Evolutionary conservation across 306 rosid genomes (phyloP).

Genomic region (Psophocarpus tetragonolobus): DNA sequence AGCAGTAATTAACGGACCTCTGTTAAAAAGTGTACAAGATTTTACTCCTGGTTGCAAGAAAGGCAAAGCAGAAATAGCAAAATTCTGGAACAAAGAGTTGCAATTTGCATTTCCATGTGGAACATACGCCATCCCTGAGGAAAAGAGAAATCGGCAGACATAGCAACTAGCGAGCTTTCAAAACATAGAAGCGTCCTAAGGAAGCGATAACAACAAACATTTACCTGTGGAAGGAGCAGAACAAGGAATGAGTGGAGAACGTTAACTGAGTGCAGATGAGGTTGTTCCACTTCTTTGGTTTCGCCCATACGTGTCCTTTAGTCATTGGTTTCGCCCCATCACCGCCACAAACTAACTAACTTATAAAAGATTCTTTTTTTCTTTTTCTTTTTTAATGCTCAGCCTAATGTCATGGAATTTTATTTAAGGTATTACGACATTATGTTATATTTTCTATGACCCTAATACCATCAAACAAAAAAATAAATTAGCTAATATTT

Average conservation of each 20-base stretch:
- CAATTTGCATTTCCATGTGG: conserved; percentile 44
- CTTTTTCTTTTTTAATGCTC: not conserved
- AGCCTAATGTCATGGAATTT: not conserved
- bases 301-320: not conserved
- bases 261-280: conserved; percentile 17
- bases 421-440: too few relatives aligned
- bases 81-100: conserved; percentile 40
- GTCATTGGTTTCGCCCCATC: conserved; percentile 1
- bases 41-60: conserved; percentile 34
- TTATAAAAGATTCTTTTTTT: not conserved
- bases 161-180: not conserved
- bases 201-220: not conserved
- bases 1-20: conserved; percentile 50
- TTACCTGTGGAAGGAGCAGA: conserved; percentile 18
- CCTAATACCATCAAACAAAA: too few relatives aligned
- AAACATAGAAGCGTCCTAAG: not conserved
- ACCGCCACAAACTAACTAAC: not conserved
- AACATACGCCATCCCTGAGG: conserved; percentile 54
- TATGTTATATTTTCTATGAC: too few relatives aligned
- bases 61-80: conserved; percentile 54
- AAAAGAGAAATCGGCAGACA: not conserved
- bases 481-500: too few relatives aligned
- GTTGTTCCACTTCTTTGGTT: not conserved
- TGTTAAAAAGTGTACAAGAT: conserved; percentile 39
- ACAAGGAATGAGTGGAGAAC: conserved; percentile 21